These are phyloP conservation scores for Neolentinus lepideus DNA, from an alignment of 1,284 basidiomycete species.

Conservation along the genomic window DNA sequence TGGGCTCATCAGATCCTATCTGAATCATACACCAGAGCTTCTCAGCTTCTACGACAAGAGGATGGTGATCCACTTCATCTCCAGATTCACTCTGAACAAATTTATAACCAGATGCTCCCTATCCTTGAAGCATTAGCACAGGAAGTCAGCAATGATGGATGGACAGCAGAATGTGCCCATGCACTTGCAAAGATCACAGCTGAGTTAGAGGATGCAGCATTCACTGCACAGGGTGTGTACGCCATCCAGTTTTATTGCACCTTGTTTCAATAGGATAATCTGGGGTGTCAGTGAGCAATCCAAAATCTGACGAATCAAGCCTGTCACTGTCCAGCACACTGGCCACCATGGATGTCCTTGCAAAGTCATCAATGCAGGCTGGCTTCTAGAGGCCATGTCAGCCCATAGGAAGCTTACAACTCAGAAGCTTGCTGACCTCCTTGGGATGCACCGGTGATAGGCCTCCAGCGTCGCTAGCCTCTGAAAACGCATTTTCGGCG, in stretches of 20 bases:
- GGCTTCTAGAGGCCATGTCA: slow-evolving; percentile 3
- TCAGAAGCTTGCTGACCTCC: slow-evolving; percentile 1
- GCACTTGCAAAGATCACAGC: slow-evolving; percentile 1
- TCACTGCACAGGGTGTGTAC: neutral
- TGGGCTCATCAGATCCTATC: neutral
- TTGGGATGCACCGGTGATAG: slow-evolving; percentile 5
- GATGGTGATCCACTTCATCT: slow-evolving; percentile 6
- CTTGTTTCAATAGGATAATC: neutral
- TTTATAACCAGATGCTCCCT: slow-evolving; percentile 1
- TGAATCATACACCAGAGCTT: neutral
- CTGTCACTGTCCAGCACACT: neutral
- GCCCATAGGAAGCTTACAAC: slow-evolving; percentile 2
- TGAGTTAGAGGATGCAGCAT: slow-evolving; percentile 1
- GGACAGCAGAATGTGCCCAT: neutral
- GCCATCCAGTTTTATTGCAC: neutral
- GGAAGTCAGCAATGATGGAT: neutral
- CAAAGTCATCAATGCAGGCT: slow-evolving; percentile 5
- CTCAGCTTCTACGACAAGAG: slow-evolving; percentile 1
- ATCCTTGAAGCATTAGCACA: slow-evolving; percentile 2
- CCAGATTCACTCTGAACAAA: neutral
- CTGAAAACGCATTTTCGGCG: no score
- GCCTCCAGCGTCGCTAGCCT: no score
- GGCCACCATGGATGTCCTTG: slow-evolving; percentile 1
- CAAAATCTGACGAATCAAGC: neutral
- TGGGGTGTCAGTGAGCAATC: neutral